Base-by-base conservation (phyloP, 1,139 yeast genomes). In the Meyerozyma guilliermondii region DNA sequence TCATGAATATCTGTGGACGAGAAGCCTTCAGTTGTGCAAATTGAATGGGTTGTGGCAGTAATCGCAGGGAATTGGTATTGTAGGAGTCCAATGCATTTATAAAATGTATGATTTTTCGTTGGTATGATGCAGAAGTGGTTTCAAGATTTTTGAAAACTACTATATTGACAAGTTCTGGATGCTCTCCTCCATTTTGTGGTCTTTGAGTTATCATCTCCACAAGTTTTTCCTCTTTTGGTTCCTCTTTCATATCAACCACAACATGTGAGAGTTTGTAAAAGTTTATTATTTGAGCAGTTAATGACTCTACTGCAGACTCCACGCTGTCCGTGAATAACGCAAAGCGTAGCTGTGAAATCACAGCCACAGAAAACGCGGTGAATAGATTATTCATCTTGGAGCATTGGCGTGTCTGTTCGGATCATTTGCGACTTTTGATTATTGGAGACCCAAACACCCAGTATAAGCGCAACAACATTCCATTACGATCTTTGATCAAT, bases 1-100 rank as follows among this genome's bases (percentile, higher is more conserved):
- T 52, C 3, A 61, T 50, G 41, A 61, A 62, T 7, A 58, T 40
- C 7, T 47, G 45, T 2, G 68, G 68, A 33, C 53, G 54, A 4
- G 30, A 18, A 4, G 65, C 45, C 3, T 42, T 28, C 13, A 38
- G 43, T 4, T 45, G 58, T 7, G 51, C 50, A 2, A 59, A 38
- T 5, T 27, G 29, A 10, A 56, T 43, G 3, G 47, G 46, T 2
- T 41, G 40, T 4, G 16, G 14, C 7, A 38, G 37, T 23, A 37
- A 39, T 23, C 47, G 39, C 28, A 47, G 45, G 33, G 60, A 55
- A 42, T 62, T 54, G 3, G 63, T 61, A 44, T 65, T 63, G 50
- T 54, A 66, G 35, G 57, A 56, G 39, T 68, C 69, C 14, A 71
- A 39, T 47, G 62, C 55, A 40, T 60, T 52, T n/a, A 70, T 48